phyloP scores from a whole-genome alignment of 371 early-diverging fungal species.

The Rhizopus sp. region DNA sequence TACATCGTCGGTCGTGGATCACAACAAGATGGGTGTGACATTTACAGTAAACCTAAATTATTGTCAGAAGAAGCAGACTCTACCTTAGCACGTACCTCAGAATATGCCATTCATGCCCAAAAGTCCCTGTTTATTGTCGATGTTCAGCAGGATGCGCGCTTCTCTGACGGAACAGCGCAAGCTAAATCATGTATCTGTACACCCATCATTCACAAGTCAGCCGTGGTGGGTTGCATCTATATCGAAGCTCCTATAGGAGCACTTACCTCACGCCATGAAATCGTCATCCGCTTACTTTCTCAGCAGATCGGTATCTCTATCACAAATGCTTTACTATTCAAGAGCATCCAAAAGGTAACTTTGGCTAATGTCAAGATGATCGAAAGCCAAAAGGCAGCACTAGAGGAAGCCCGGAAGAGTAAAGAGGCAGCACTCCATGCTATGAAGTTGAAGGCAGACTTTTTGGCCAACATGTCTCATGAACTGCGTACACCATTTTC shows the following conservation, averaged over 20 bases:
- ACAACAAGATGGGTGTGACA: constrained; percentile 42
- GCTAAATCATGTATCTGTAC: constrained; percentile 58
- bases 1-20: constrained; percentile 45
- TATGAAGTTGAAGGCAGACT: constrained; percentile 54
- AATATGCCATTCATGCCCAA: constrained; percentile 43
- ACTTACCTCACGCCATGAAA: constrained; percentile 54
- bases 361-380: constrained; percentile 53
- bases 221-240: constrained; percentile 60
- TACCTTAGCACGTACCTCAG: constrained; percentile 39
- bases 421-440: constrained; percentile 54
- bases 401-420: constrained; percentile 53
- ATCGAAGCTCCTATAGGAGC: constrained; percentile 58
- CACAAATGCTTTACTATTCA: constrained; percentile 59
- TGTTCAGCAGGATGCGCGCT: constrained; percentile 43
- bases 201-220: constrained; percentile 58
- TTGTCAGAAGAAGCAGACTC: constrained; percentile 44
- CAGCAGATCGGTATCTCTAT: constrained; percentile 65
- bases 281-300: constrained; percentile 53
- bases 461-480: constrained; percentile 68
- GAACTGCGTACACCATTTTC: constrained; percentile 62
- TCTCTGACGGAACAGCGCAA: constrained; percentile 33
- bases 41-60: constrained; percentile 31
- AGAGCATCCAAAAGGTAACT: constrained; percentile 52
- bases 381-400: constrained; percentile 49
- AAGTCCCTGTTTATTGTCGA: constrained; percentile 43